These are phyloP conservation scores for Ziziphus jujuba DNA, from an alignment of 306 rosid genomes.

Conservation along the genomic window DNA sequence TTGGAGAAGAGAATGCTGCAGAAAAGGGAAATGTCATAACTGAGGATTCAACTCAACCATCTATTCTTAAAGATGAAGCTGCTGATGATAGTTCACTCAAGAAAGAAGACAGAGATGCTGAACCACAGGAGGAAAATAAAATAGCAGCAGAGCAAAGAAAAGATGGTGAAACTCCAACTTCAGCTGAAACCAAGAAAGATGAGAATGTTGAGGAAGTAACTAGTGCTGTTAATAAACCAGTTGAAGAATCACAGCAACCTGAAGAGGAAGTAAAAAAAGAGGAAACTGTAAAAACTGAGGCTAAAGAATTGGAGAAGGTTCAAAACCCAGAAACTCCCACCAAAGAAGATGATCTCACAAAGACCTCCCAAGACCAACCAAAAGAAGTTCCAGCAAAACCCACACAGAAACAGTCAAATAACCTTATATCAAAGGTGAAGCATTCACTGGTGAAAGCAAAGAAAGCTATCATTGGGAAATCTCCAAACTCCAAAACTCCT, in stretches of 20 bases:
- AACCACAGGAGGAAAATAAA: slow-evolving; percentile 17
- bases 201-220: slow-evolving; percentile 31
- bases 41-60: slow-evolving; percentile 17
- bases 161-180: slow-evolving; percentile 26
- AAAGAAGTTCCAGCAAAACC: slow-evolving; percentile 56
- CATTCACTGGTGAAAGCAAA: slow-evolving; percentile 81
- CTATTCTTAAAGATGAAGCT: slow-evolving; percentile 9
- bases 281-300: slow-evolving; percentile 29
- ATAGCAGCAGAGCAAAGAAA: slow-evolving; percentile 17
- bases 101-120: slow-evolving; percentile 19
- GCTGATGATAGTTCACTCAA: slow-evolving; percentile 19
- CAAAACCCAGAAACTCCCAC: slow-evolving; percentile 29
- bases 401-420: slow-evolving; percentile 67
- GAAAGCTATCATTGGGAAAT: slow-evolving; percentile 78
- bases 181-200: slow-evolving; percentile 28
- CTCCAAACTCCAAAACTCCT: slow-evolving; percentile 64
- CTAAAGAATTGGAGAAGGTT: slow-evolving; percentile 24
- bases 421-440: slow-evolving; percentile 70
- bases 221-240: slow-evolving; percentile 27
- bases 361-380: slow-evolving; percentile 43
- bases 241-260: slow-evolving; percentile 38
- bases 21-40: slow-evolving; percentile 13
- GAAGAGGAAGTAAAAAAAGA: slow-evolving; percentile 46
- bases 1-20: slow-evolving; percentile 27
- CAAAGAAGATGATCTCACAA: slow-evolving; percentile 42